Base-by-base conservation (phyloP, 208 protist genomes). In the Trypanosoma lewisi region DNA sequence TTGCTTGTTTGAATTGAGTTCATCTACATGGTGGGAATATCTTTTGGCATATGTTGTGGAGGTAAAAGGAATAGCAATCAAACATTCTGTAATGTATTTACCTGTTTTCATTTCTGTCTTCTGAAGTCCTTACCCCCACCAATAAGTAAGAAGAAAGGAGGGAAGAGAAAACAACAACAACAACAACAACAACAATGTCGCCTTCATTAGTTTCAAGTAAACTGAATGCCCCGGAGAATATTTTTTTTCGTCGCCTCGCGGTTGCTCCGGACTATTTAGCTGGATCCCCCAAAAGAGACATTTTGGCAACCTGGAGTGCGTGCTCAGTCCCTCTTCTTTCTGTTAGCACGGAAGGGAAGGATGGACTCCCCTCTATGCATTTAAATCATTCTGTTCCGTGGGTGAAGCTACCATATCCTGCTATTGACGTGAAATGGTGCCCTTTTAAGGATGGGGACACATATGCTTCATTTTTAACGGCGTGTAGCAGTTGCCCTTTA, bases 361-460 rank as follows among this genome's bases (percentile, higher is more conserved):
- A 33, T 58, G 30, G 2, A 5, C 2, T 81, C 16, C 57, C 21
- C 11, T 45, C 47, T 36, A 14, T 69, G 2, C 33, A 49, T 28
- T 58, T 54, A 19, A 49, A 59, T 23, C 59, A 45, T 16, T 52
- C 60, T 14, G 41, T 42, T 2, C 75, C 79, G 14, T 77, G 75
- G 52, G 80, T 92, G 41, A 37, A 27, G 31, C 75, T 92, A 36
- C 77, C 85, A 9, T 90, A 69, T 34, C 85, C 89, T 12, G 79
- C 82, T n/a, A 78, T 77, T 23, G 80, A 90, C 57, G 33, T 95
- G 9, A 65, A 68, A 4, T 95, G 89, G 85, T 93, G 84, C 50
- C 83, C 89, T 16, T 87, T 90, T 73, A 88, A 83, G 63, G n/a
- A 53, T 0, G 80, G 74, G 11, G 31, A 33, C 14, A 71, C 59